These are phyloP conservation scores for Abrus pulchellus DNA, from an alignment of 306 rosid genomes.

Conservation along the genomic window DNA sequence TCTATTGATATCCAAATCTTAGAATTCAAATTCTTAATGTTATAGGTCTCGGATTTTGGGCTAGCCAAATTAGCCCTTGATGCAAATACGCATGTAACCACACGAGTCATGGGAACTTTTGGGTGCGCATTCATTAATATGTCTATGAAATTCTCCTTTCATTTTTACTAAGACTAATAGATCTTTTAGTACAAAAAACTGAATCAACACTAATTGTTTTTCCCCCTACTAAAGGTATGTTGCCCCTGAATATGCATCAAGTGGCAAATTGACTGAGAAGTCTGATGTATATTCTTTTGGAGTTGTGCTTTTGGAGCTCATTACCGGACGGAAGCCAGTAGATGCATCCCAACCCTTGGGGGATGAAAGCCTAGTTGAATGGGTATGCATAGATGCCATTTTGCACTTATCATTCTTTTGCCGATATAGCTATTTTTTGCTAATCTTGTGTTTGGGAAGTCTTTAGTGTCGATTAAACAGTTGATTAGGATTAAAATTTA, in stretches of 20 bases:
- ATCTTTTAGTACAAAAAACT: not conserved
- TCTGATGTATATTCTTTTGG: slow-evolving; percentile 93
- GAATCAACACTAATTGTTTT: slow-evolving; percentile 13
- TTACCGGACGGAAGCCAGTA: slow-evolving; percentile 92
- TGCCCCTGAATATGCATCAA: slow-evolving; percentile 97
- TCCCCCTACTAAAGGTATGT: slow-evolving; percentile 64
- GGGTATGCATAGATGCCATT: slow-evolving; percentile 69
- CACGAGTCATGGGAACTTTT: slow-evolving; percentile 96
- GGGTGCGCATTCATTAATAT: slow-evolving; percentile 66
- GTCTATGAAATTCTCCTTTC: slow-evolving; percentile 33
- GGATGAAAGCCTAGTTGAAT: slow-evolving; percentile 92
- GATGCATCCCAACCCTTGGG: slow-evolving; percentile 86
- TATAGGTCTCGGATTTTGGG: slow-evolving; percentile 95
- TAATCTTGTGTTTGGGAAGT: slow-evolving; percentile 1
- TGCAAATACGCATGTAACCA: slow-evolving; percentile 75
- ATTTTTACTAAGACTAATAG: slow-evolving; percentile 2
- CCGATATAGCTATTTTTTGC: slow-evolving; percentile 19
- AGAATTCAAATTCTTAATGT: slow-evolving; percentile 27
- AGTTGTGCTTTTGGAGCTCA: slow-evolving; percentile 92
- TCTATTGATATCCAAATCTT: slow-evolving; percentile 29
- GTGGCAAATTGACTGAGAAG: slow-evolving; percentile 91
- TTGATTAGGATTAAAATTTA: not conserved
- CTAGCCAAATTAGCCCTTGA: slow-evolving; percentile 90
- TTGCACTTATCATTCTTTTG: not conserved
- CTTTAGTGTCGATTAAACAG: not conserved